Percentiles rank a stretch among this genome's conserved stretches.
Conservation (phyloP, 352 stramenopile genomes). For the Lagenidium sp. region DNA sequence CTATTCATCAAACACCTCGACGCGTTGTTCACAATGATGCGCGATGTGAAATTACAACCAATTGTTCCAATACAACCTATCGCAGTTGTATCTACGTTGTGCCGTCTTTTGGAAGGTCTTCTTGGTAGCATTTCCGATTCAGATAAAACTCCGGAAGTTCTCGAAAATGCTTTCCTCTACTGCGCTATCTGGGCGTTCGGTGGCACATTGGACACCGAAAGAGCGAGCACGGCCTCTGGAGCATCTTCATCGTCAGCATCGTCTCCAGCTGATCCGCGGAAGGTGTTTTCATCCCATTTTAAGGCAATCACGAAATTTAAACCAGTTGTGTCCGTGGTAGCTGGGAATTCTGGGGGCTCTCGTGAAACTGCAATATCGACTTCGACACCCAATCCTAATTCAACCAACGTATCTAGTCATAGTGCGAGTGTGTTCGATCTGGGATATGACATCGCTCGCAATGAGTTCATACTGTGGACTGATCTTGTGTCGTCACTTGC, state of each 20-base stretch:
- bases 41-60: slow-evolving; percentile 45
- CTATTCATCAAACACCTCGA: slow-evolving; percentile 95
- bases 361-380: background rate
- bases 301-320: slow-evolving; percentile 75
- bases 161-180: slow-evolving; percentile 95
- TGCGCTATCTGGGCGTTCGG: slow-evolving; percentile 95
- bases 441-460: slow-evolving; percentile 54
- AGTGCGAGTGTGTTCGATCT: slow-evolving; percentile 65
- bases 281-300: slow-evolving; percentile 45
- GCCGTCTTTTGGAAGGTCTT: slow-evolving; percentile 92
- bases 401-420: background rate
- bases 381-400: background rate
- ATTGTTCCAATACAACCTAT: slow-evolving; percentile 50
- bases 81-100: slow-evolving; percentile 85
- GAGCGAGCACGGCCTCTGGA: slow-evolving; percentile 14
- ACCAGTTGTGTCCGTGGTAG: slow-evolving; percentile 5
- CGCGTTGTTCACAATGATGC: slow-evolving; percentile 55
- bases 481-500: slow-evolving; percentile 42
- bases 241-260: background rate
- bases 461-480: slow-evolving; percentile 72
- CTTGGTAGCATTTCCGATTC: slow-evolving; percentile 58
- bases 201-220: slow-evolving; percentile 87
- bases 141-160: slow-evolving; percentile 78
- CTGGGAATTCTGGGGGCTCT: background rate
- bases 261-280: slow-evolving; percentile 41